Evolutionary conservation across 1,139 yeast species (phyloP), one percentile per base, ranked within the genome.

Genomic region (Blastobotrys indianensis): DNA sequence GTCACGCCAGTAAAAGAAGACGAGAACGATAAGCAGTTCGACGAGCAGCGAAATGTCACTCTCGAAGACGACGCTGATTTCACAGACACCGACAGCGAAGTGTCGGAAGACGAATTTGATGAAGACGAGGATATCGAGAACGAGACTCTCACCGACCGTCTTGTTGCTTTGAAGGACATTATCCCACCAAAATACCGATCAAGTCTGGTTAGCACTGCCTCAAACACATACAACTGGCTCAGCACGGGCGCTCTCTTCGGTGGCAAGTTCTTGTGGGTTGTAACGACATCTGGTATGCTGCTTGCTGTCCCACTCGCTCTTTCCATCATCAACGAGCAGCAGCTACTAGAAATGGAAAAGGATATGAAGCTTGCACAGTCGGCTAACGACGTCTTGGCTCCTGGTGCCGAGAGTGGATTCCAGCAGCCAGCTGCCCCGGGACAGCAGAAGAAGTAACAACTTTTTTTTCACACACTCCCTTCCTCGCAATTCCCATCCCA

Each of bases 241-340:
- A 63, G 73, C 32, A 60, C 79, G 41, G 69, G 72, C 48, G 52
- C 73, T 46, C 73, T 80, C 32, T 68, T 80, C 49, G 74, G 86
- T 48, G 96, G 97, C 50, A 76, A 76, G 58, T 72, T 85, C 42
- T 74, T 90, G 54, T 94, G 97, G 97, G 75, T 83, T 50, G 59
- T 87, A 52, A 82, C 97, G 32, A 82, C 97, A 15, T 79, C 94
- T 45, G 81, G 87, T 35, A 72, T 94, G 60, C 77, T 92, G 55
- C 74, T 92, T 61, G 97, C 97, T 63, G 95, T 88, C 47, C 98
- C 98, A 53, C 75, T 87, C 58, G 82, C 96, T 6, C 74, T 92
- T 62, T 85, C 96, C 45, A 85, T 90, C 57, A 76, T 90, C 61
- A 81, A 90, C 52, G 98, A 90, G 73, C 92, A 88, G 62, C 97